A percentile compares a stretch with the other conserved stretches of the same genome.
Evolutionary conservation across 345 rosid genomes (phyloP).

Genomic region (Balakata baccata): DNA sequence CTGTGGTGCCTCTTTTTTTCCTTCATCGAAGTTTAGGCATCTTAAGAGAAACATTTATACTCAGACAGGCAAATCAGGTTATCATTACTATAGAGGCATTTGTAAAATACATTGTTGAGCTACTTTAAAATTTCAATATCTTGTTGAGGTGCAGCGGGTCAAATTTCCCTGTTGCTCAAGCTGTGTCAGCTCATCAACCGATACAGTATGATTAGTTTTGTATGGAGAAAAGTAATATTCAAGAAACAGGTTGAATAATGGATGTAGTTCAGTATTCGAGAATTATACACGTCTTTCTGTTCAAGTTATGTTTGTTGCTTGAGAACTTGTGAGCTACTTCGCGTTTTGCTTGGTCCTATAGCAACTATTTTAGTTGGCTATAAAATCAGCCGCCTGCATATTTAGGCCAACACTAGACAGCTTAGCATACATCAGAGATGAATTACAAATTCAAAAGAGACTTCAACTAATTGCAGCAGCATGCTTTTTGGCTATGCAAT

Average conservation of each 20-base stretch:
- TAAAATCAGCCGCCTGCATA: too few relatives aligned
- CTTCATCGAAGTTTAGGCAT: background rate
- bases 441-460: too few relatives aligned
- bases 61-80: background rate
- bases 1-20: background rate
- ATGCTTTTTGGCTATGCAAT: too few relatives aligned
- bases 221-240: background rate
- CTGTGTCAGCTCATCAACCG: background rate
- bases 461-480: too few relatives aligned
- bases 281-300: too few relatives aligned
- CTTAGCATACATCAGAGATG: too few relatives aligned
- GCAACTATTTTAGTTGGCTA: too few relatives aligned
- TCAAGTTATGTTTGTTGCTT: too few relatives aligned
- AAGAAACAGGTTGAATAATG: background rate
- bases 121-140: background rate
- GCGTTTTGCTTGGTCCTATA: too few relatives aligned
- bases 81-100: background rate
- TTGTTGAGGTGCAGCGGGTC: background rate
- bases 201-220: background rate
- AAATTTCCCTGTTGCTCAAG: slow-evolving; percentile 1
- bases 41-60: background rate
- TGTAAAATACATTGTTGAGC: slow-evolving; percentile 21
- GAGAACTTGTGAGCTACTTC: too few relatives aligned
- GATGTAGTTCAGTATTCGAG: background rate
- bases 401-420: too few relatives aligned